A percentile compares a stretch with the other conserved stretches of the same genome.
These are phyloP conservation scores for Gossypium davidsonii DNA, from an alignment of 441 rosid genomes.

Conservation along the genomic window DNA sequence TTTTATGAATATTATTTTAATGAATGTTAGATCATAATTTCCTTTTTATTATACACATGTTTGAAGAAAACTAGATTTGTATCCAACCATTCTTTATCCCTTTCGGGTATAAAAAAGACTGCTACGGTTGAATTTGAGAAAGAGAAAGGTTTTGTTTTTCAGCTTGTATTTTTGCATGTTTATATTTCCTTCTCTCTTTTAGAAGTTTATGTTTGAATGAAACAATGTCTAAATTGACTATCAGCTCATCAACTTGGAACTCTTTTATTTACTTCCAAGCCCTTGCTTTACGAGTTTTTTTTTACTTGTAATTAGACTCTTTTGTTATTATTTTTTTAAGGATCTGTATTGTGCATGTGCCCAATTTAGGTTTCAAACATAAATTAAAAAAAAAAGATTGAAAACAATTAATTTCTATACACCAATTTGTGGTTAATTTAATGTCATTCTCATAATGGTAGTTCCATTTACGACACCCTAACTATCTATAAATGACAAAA, in stretches of 20 bases:
- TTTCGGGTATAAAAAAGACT: neutral
- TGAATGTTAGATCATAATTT: neutral
- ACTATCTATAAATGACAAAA: neutral
- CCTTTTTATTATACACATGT: neutral
- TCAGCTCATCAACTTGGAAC: conserved; percentile 31
- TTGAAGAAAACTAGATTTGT: neutral
- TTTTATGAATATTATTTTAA: neutral
- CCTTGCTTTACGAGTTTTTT: neutral
- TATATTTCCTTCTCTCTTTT: too few relatives aligned
- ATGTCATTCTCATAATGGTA: neutral
- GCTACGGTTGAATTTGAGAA: neutral
- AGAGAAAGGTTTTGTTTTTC: neutral
- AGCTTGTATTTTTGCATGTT: neutral
- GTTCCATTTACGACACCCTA: neutral
- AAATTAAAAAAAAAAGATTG: too few relatives aligned
- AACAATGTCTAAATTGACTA: conserved; percentile 24
- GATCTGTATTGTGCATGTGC: too few relatives aligned
- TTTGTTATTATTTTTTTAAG: neutral
- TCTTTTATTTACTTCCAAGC: neutral
- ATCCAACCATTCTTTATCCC: neutral
- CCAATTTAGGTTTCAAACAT: too few relatives aligned
- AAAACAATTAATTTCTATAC: neutral
- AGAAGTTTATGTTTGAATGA: neutral
- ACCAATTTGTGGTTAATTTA: neutral
- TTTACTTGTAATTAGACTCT: neutral